A percentile compares a stretch with the other conserved stretches of the same genome.
These are phyloP conservation scores for Xylaria multiplex DNA, from an alignment of 2,329 filamentous ascomycete species.

Conservation along the genomic window DNA sequence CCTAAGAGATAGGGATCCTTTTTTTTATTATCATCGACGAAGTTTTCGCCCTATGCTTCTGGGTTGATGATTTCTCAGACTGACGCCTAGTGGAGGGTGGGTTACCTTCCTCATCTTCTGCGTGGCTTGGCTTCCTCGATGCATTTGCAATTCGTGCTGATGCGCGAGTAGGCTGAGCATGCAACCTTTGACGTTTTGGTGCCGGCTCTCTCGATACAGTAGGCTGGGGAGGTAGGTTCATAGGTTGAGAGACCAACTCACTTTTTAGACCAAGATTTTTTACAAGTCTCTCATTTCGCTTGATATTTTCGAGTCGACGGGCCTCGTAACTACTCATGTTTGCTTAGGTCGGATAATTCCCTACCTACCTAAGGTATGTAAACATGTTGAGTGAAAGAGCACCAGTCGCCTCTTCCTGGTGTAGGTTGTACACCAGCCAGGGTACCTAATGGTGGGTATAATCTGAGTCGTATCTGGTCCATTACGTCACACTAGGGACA, in stretches of 20 bases:
- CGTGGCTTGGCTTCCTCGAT: slow-evolving; percentile 49
- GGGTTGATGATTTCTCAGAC: background rate
- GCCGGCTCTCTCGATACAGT: slow-evolving; percentile 33
- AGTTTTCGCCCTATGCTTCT: background rate
- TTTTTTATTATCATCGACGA: background rate
- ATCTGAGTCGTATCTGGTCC: too few relatives aligned
- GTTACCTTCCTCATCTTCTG: slow-evolving; percentile 29
- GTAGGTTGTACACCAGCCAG: too few relatives aligned
- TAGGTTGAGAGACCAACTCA: slow-evolving; percentile 32
- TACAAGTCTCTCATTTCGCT: slow-evolving; percentile 59
- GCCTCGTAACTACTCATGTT: slow-evolving; percentile 55
- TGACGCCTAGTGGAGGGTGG: slow-evolving; percentile 1
- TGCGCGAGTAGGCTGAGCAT: slow-evolving; percentile 52
- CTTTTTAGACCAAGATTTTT: slow-evolving; percentile 57
- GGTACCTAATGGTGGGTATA: too few relatives aligned
- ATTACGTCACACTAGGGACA: too few relatives aligned
- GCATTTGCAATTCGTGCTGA: slow-evolving; percentile 60
- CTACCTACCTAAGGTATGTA: too few relatives aligned
- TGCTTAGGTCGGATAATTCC: background rate
- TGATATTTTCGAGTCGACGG: slow-evolving; percentile 59
- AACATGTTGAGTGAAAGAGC: too few relatives aligned
- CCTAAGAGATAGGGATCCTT: background rate
- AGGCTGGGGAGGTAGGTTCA: slow-evolving; percentile 30
- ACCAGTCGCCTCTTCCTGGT: too few relatives aligned
- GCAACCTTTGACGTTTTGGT: slow-evolving; percentile 55